Base-by-base conservation (phyloP, 495 filamentous ascomycete genomes). In the Amphirosellinia nigrospora region DNA sequence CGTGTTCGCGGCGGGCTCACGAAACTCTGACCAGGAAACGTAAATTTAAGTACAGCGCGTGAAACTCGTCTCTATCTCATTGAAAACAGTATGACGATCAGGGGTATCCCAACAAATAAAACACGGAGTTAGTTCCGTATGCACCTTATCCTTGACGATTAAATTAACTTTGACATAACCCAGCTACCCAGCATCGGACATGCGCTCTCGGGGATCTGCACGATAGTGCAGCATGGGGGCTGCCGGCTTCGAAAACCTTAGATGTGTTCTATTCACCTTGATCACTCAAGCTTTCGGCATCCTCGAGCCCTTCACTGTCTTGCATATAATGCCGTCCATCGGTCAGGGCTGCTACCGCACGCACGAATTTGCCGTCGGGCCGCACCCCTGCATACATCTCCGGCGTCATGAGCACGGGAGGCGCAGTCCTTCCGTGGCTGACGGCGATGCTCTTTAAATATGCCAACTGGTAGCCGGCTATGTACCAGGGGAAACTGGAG, bases 391-490 rank as follows among this genome's bases (percentile, higher is more conserved):
- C 83, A 63, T 83, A 84, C 85, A 87, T 87, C 7, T 71, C 70
- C 15, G 84, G 79, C 5, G 78, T 76, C 38, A 76, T 63, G 13
- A 73, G 66, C 8, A 83, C 62, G 7, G 78, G 63, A 13, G 74
- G 60, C 3, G 74, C 72, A 30, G 68, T 67, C 13, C 62, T 68
- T 10, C 61, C 73, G 0, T 46, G 39, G 16, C 71, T 73, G 9
- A 52, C 70, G 46, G 66, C 66, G 63, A 77, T 41, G 43, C 88
- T 85, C 74, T 94, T 95, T 19, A 94, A 83, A 38, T 84, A 80
- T 7, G 86, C 88, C 0, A 94, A 78, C 68, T 89, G 86, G 19
- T 82, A 82, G 0, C 90, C 91, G 11, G 89, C 89, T 46, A 92
- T 88, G 63, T 87, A 82, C 82, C 92, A 92, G 15, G 85, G 80